Conservation (phyloP, 495 filamentous ascomycete genomes). For the Penicillium mononematosum region DNA sequence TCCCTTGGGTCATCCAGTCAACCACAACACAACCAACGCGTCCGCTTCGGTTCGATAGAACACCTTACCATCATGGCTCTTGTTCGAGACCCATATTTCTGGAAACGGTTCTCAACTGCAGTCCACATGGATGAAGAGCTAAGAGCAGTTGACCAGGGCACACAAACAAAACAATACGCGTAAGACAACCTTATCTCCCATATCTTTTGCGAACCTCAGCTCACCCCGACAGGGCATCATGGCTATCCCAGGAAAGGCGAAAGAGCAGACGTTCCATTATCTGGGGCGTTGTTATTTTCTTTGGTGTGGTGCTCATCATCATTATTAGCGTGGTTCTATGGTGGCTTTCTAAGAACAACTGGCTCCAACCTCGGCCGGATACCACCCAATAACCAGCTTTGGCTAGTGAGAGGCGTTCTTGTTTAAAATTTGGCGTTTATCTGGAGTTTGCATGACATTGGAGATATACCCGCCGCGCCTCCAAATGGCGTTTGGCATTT, state of each 20-base stretch:
- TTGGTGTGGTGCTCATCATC: slow-evolving; percentile 27
- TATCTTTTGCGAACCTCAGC: background rate
- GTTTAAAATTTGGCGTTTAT: background rate
- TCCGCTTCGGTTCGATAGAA: background rate
- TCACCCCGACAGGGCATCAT: slow-evolving; percentile 22
- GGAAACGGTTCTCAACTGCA: slow-evolving; percentile 61
- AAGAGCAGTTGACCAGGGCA: slow-evolving; percentile 17
- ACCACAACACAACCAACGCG: background rate
- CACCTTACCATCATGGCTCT: slow-evolving; percentile 34
- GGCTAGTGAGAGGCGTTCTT: background rate
- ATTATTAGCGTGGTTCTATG: slow-evolving; percentile 36
- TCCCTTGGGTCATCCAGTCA: slow-evolving; percentile 6
- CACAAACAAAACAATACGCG: slow-evolving; percentile 16
- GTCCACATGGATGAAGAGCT: slow-evolving; percentile 51
- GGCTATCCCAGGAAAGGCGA: slow-evolving; percentile 35
- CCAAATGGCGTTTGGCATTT: slow-evolving; percentile 5
- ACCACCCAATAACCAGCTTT: background rate
- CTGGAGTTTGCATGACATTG: background rate
- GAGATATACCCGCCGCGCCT: slow-evolving; percentile 13
- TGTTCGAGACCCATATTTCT: slow-evolving; percentile 60
- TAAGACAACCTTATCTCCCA: slow-evolving; percentile 2
- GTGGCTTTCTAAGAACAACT: slow-evolving; percentile 43
- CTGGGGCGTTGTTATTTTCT: slow-evolving; percentile 37
- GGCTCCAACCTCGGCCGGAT: slow-evolving; percentile 29
- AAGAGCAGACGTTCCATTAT: slow-evolving; percentile 36